phyloP scores from a whole-genome alignment of 345 rosid species.

The Brassica rapa region DNA sequence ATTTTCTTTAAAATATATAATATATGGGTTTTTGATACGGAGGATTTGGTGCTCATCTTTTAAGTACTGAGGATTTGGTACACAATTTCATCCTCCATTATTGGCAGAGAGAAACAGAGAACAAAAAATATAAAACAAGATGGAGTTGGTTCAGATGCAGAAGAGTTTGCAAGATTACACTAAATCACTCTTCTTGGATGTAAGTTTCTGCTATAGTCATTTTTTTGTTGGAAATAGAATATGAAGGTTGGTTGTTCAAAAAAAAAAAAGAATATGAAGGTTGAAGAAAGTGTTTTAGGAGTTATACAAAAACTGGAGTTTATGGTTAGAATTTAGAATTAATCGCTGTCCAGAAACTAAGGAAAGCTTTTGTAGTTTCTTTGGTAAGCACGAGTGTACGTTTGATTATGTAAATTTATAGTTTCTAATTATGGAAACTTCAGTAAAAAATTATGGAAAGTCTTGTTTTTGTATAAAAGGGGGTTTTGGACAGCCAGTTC shows the following conservation, averaged over 20 bases:
- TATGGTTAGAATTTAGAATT: neutral
- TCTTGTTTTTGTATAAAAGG: slow-evolving; percentile 49
- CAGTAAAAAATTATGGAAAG: neutral
- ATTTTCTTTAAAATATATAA: neutral
- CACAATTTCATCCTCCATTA: slow-evolving; percentile 32
- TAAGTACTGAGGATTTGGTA: slow-evolving; percentile 28
- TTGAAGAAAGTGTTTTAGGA: slow-evolving; percentile 1
- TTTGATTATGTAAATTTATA: neutral
- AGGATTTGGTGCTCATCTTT: slow-evolving; percentile 32
- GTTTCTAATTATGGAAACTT: slow-evolving; percentile 15
- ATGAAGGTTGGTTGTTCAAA: neutral
- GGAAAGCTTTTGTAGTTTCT: slow-evolving; percentile 2
- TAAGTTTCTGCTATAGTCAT: slow-evolving; percentile 24
- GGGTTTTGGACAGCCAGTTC: slow-evolving; percentile 82
- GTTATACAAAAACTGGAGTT: neutral
- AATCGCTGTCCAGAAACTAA: neutral
- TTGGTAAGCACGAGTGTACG: neutral
- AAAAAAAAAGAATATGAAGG: neutral
- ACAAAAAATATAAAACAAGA: slow-evolving; percentile 3
- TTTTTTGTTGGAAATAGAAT: neutral
- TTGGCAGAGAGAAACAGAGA: slow-evolving; percentile 33
- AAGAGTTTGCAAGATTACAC: slow-evolving; percentile 58
- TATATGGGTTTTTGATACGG: slow-evolving; percentile 6
- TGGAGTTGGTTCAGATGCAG: neutral
- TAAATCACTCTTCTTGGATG: slow-evolving; percentile 79